phyloP scores from a whole-genome alignment of 179 eudicot species.

The Gypsophila paniculata region DNA sequence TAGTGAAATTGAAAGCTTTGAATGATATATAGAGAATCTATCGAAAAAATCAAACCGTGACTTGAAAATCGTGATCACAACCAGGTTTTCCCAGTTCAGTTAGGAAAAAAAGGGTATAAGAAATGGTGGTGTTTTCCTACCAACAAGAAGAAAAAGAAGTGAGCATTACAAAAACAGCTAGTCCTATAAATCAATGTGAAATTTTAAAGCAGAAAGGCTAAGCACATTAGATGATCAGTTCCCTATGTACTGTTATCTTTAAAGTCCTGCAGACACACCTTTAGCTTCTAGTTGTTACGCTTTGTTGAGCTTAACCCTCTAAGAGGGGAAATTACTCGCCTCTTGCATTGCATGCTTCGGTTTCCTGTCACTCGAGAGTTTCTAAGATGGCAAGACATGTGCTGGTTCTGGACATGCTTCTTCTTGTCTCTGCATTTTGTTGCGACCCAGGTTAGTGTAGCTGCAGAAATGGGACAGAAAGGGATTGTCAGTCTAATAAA shows the following conservation, averaged over 20 bases:
- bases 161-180: not conserved
- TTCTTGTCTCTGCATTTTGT: conserved; percentile 23
- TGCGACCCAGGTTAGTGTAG: conserved; percentile 30
- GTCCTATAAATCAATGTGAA: conserved; percentile 4
- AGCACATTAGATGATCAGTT: conserved; percentile 1
- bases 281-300: conserved; percentile 4
- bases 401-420: conserved; percentile 20
- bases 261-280: conserved; percentile 5
- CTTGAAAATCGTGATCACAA: too few relatives aligned
- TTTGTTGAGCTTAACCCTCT: not conserved
- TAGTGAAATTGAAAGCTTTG: too few relatives aligned
- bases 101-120: conserved; percentile 21
- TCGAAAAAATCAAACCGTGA: too few relatives aligned
- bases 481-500: not conserved
- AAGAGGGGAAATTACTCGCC: not conserved
- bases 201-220: conserved; percentile 13
- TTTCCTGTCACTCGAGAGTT: conserved; percentile 5
- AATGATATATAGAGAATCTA: too few relatives aligned
- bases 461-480: not conserved
- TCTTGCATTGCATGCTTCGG: conserved; percentile 14
- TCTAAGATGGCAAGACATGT: conserved; percentile 23
- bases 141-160: conserved; percentile 9
- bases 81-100: conserved; percentile 10
- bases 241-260: conserved; percentile 20
- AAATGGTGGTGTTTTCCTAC: conserved; percentile 27